A percentile compares a stretch with the other conserved stretches of the same genome.
phyloP scores from a whole-genome alignment of 1,139 yeast species.

The Kurtzmaniella quercitrusa region DNA sequence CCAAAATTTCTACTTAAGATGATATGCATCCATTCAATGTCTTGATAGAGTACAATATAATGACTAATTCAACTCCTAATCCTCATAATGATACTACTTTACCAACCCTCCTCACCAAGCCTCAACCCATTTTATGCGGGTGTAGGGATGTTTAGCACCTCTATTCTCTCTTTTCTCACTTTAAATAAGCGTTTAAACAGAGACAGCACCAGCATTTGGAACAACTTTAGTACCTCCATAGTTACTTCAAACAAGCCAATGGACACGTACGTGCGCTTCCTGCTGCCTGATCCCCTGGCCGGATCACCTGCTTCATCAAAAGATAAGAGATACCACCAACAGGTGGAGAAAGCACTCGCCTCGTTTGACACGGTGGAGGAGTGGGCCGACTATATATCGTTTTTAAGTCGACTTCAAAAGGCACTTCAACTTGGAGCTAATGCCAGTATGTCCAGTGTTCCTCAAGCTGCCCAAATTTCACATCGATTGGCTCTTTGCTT shows the following conservation, averaged over 20 bases:
- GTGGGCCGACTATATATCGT: slow-evolving; percentile 98
- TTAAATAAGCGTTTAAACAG: neutral
- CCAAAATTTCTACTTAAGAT: no score
- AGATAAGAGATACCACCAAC: slow-evolving; percentile 63
- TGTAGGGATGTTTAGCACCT: no score
- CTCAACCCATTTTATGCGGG: no score
- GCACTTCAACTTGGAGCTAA: slow-evolving; percentile 45
- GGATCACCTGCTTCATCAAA: slow-evolving; percentile 32
- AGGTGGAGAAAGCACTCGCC: slow-evolving; percentile 68
- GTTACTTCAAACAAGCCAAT: neutral
- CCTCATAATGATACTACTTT: no score
- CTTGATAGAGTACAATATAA: no score
- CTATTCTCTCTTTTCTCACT: no score
- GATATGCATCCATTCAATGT: no score
- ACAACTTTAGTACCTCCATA: neutral
- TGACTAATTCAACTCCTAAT: no score
- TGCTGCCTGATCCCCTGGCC: slow-evolving; percentile 1
- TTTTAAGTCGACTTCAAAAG: slow-evolving; percentile 72
- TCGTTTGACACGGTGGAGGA: slow-evolving; percentile 85
- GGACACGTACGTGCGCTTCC: slow-evolving; percentile 1
- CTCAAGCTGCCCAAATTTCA: slow-evolving; percentile 38
- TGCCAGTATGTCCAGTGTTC: slow-evolving; percentile 42
- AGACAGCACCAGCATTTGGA: neutral
- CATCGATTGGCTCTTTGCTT: slow-evolving; percentile 61
- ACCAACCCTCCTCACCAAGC: no score